These are phyloP conservation scores for Mycena alexandri DNA, from an alignment of 768 basidiomycete species.

Conservation along the genomic window DNA sequence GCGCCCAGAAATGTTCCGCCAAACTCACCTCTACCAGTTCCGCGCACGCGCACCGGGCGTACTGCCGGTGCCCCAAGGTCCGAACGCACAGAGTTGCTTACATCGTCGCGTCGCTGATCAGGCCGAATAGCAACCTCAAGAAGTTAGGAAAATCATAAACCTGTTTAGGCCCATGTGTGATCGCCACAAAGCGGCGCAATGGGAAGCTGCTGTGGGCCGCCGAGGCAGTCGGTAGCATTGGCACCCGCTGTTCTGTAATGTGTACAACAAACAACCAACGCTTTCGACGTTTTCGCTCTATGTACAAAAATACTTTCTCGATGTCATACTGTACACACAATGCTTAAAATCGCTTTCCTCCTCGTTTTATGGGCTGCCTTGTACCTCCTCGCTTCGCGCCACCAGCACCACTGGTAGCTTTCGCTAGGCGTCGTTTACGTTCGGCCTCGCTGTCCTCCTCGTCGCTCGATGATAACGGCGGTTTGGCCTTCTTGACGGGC, in stretches of 20 bases:
- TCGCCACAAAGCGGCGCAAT: constrained; percentile 33
- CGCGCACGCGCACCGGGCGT: constrained; percentile 24
- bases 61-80: constrained; percentile 36
- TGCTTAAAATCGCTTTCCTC: constrained; percentile 77
- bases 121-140: constrained; percentile 7
- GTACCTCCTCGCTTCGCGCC: constrained; percentile 65
- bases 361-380: constrained; percentile 82
- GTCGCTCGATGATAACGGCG: constrained; percentile 56
- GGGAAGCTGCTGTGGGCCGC: constrained; percentile 34
- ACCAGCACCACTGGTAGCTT: constrained; percentile 46
- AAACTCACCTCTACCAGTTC: constrained; percentile 13
- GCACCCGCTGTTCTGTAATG: constrained; percentile 1
- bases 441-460: constrained; percentile 75
- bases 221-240: constrained; percentile 23
- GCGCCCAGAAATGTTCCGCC: neutral
- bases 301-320: neutral
- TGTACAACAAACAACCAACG: constrained; percentile 11
- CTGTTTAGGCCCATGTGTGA: constrained; percentile 39
- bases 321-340: constrained; percentile 3
- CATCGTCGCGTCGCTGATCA: neutral
- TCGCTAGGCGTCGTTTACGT: constrained; percentile 47
- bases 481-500: constrained; percentile 64
- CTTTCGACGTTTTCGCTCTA: neutral
- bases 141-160: constrained; percentile 32
- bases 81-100: neutral